Evolutionary conservation across 2,329 filamentous ascomycete species (phyloP), one percentile per base, ranked within the genome.

Genomic region (Calonectria pseudoturangicola): DNA sequence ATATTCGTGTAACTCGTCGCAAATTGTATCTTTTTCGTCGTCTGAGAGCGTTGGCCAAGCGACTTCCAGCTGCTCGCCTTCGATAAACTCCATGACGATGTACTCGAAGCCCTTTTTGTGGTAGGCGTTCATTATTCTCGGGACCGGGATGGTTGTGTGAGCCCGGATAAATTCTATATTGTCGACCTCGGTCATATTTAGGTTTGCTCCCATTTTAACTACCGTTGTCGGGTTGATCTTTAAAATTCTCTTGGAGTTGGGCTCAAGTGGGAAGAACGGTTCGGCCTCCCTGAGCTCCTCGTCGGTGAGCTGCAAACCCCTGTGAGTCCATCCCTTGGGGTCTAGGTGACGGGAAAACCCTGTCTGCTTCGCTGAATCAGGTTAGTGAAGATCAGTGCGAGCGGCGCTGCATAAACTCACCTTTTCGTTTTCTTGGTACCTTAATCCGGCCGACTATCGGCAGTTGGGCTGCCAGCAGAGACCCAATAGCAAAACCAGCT

Each of bases 141-240:
- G 64, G 4, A 56, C 64, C n/a, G 64, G 64, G 39, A 67, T 67
- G 13, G 64, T 56, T 21, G 64, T 67, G 33, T 43, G 48, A 67
- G 64, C 50, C 48, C 41, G 64, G 30, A 67, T 67, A n/a, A 67
- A 67, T 45, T 54, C 64, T 16, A 67, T 51, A 27, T 67, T 67
- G 28, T 67, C 64, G 33, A 67, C 64, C 48, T 67, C 64, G 64
- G 64, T 18, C 64, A 67, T 67, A 30, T 67, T 41, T 33, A 60
- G 54, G 7, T 60, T 60, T 9, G 54, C 30, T 3, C 54, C 54
- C 33, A 36, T 39, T 18, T 60, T 60, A 3, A 60, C 33, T 2
- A 60, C 54, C 2, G 54, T 60, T 60, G 54, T 60, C 21, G 54
- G 36, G 54, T 60, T 27, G 2, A 60, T 15, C 30, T 16, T 41